A percentile compares a stretch with the other conserved stretches of the same genome.
These are phyloP conservation scores for Mortierella sp. DNA, from an alignment of 371 early-diverging fungal genomes.

Conservation along the genomic window DNA sequence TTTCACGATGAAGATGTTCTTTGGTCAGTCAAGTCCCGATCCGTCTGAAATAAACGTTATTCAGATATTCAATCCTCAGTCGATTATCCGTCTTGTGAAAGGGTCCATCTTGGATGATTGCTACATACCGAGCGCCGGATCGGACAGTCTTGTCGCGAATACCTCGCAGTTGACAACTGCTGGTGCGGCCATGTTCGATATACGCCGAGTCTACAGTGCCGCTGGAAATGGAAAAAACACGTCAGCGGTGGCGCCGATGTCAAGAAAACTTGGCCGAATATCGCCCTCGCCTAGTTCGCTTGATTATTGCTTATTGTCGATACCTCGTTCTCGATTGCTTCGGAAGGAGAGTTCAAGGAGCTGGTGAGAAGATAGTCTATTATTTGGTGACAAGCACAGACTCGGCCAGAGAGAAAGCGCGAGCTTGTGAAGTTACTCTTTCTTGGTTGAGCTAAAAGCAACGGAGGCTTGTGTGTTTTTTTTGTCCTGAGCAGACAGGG, in stretches of 20 bases:
- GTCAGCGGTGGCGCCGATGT: neutral
- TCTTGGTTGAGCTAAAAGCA: too few species aligned
- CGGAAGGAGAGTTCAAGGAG: too few species aligned
- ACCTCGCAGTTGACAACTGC: conserved; percentile 54
- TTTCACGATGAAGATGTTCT: neutral
- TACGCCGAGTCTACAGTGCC: neutral
- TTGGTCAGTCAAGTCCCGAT: neutral
- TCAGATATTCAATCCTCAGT: neutral
- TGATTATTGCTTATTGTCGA: too few species aligned
- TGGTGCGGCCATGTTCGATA: conserved; percentile 32
- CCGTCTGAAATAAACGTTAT: neutral
- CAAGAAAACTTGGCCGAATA: too few species aligned
- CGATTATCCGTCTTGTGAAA: too few species aligned
- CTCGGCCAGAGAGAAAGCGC: too few species aligned
- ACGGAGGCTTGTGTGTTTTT: too few species aligned
- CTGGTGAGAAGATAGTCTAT: too few species aligned
- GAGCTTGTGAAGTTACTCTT: too few species aligned
- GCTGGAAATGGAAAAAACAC: neutral
- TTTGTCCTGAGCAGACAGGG: neutral
- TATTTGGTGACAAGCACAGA: too few species aligned
- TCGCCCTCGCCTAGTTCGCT: too few species aligned
- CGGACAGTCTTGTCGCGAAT: conserved; percentile 52
- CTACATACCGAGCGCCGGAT: conserved; percentile 41
- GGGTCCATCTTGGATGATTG: neutral
- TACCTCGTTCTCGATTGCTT: too few species aligned